These are phyloP conservation scores for Xylaria longipes DNA, from an alignment of 495 filamentous ascomycete species.

Conservation along the genomic window DNA sequence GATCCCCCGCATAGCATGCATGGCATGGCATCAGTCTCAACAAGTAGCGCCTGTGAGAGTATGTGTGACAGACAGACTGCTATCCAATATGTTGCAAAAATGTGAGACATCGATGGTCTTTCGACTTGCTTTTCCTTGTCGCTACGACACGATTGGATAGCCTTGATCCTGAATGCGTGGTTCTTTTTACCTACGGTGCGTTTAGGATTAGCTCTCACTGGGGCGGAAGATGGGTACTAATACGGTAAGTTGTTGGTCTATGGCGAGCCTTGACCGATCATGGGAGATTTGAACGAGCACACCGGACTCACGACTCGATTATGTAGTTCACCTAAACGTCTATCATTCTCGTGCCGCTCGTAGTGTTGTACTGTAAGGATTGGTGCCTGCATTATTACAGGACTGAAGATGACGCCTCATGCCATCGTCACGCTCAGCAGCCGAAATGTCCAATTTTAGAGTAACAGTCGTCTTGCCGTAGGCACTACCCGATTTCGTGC, in stretches of 20 bases:
- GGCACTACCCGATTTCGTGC: conserved; percentile 7
- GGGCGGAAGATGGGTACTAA: conserved; percentile 15
- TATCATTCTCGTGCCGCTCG: not conserved
- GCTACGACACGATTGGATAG: conserved; percentile 22
- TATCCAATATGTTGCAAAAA: conserved; percentile 20
- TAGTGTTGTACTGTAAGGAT: conserved; percentile 12
- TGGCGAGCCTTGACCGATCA: conserved; percentile 30
- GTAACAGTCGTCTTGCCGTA: conserved; percentile 7
- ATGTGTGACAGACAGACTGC: conserved; percentile 13
- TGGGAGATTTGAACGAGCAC: conserved; percentile 34
- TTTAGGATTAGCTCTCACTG: conserved; percentile 6
- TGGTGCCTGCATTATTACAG: conserved; percentile 10
- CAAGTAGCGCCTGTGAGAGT: conserved; percentile 14
- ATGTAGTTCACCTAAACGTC: not conserved
- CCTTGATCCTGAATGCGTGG: conserved; percentile 26
- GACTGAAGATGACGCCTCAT: conserved; percentile 12
- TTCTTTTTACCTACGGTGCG: conserved; percentile 28
- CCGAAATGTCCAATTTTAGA: conserved; percentile 24
- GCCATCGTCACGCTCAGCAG: conserved; percentile 20
- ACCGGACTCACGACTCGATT: not conserved
- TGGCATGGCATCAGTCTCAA: conserved; percentile 22
- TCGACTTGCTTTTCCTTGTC: conserved; percentile 19
- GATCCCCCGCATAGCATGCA: conserved; percentile 24
- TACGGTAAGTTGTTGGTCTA: conserved; percentile 14
- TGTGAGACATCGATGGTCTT: conserved; percentile 24